Percentiles rank a stretch among this genome's conserved stretches.
Conservation (phyloP, 352 stramenopile genomes). For the Phytopythium montanum region DNA sequence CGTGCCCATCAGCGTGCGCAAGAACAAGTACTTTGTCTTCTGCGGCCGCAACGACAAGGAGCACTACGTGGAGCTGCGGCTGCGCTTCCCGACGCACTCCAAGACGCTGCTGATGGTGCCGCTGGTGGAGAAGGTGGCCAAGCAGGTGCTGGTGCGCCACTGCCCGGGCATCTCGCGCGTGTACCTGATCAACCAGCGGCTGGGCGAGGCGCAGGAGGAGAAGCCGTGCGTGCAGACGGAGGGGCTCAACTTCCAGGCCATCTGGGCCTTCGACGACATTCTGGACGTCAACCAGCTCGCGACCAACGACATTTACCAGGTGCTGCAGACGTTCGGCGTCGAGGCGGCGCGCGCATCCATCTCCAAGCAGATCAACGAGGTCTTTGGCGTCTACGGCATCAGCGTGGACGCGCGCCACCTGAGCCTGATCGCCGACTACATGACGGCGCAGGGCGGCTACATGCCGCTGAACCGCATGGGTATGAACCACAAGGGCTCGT, state of each 20-base stretch:
- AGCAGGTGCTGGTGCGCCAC: constrained; percentile 85
- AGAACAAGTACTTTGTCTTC: constrained; percentile 88
- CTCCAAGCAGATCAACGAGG: constrained; percentile 97
- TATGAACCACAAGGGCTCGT: constrained; percentile 95
- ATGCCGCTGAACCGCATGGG: constrained; percentile 97
- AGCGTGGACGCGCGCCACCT: constrained; percentile 97
- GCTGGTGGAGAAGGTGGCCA: constrained; percentile 82
- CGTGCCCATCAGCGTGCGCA: constrained; percentile 71
- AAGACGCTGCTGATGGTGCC: constrained; percentile 89
- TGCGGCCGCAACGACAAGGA: constrained; percentile 74
- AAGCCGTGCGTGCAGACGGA: constrained; percentile 91
- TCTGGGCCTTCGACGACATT: constrained; percentile 92
- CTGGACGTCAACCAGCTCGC: constrained; percentile 94
- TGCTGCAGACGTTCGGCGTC: constrained; percentile 97
- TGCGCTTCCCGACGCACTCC: constrained; percentile 86
- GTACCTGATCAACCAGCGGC: constrained; percentile 88
- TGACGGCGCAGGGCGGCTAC: constrained; percentile 97
- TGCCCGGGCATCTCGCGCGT: constrained; percentile 87
- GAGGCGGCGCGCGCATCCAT: constrained; percentile 97
- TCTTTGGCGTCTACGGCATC: constrained; percentile 99
- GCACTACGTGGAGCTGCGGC: constrained; percentile 79
- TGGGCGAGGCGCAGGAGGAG: constrained; percentile 76
- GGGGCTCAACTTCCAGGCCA: constrained; percentile 98
- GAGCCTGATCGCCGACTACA: constrained; percentile 99
- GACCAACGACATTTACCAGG: constrained; percentile 98